Evolutionary conservation across 129 eudicot species (phyloP).

Genomic region (Helichrysum umbraculigerum): DNA sequence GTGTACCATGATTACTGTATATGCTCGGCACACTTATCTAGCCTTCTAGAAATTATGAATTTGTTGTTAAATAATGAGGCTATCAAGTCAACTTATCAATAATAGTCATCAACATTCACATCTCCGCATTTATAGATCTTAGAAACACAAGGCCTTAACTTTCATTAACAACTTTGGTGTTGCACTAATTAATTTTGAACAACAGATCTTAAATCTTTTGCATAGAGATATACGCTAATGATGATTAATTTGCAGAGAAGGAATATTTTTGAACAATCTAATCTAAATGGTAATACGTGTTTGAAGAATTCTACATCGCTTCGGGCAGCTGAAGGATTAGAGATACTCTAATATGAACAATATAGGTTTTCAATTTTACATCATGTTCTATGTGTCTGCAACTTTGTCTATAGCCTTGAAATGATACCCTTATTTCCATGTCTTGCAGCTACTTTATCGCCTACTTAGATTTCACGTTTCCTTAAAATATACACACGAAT

Average conservation of each 20-base stretch:
- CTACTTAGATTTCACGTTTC: too few relatives aligned
- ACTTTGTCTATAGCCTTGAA: not conserved
- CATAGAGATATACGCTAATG: not conserved
- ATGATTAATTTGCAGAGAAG: not conserved
- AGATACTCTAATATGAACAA: not conserved
- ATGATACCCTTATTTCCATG: too few relatives aligned
- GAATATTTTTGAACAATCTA: not conserved
- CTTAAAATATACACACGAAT: not conserved
- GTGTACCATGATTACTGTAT: not conserved
- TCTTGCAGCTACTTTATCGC: too few relatives aligned
- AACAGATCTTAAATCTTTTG: not conserved
- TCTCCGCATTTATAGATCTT: not conserved
- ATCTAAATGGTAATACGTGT: not conserved
- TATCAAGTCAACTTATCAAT: not conserved
- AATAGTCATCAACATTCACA: not conserved
- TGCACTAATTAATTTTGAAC: too few relatives aligned
- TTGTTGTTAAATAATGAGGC: not conserved
- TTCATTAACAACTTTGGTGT: too few relatives aligned
- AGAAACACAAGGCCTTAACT: not conserved
- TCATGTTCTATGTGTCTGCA: not conserved
- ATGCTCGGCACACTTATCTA: not conserved
- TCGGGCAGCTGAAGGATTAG: not conserved
- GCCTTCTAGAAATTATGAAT: constrained; percentile 12
- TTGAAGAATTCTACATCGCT: not conserved
- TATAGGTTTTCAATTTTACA: too few relatives aligned